A percentile compares a stretch with the other conserved stretches of the same genome.
These are phyloP conservation scores for Rhynchospora breviuscula DNA, from an alignment of 176 grass and related monocot species.

Conservation along the genomic window DNA sequence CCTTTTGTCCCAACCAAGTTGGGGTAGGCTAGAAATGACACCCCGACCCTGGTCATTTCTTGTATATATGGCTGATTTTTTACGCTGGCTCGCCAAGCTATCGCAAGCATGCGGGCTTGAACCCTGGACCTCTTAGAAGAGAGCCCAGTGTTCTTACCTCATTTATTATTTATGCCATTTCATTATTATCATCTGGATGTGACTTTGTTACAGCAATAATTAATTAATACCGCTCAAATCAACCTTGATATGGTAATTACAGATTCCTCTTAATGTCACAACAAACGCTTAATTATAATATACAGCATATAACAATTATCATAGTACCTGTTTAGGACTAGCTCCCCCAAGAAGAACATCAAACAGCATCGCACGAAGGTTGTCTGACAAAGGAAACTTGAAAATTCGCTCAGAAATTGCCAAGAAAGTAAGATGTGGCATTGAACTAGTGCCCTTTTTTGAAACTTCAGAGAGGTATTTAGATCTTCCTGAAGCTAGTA, in stretches of 20 bases:
- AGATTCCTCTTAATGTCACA: neutral
- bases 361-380: slow-evolving; percentile 88
- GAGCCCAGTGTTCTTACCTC: too few relatives aligned
- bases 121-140: too few relatives aligned
- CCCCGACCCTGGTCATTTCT: too few relatives aligned
- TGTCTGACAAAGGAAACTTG: slow-evolving; percentile 82
- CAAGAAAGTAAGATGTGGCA: slow-evolving; percentile 58
- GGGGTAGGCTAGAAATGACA: too few relatives aligned
- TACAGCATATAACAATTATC: neutral
- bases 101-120: too few relatives aligned
- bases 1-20: too few relatives aligned
- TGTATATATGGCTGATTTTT: too few relatives aligned
- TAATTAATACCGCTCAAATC: neutral
- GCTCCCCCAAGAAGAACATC: slow-evolving; percentile 98
- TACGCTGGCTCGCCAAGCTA: too few relatives aligned
- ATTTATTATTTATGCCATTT: neutral
- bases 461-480: slow-evolving; percentile 56
- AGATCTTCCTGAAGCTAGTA: slow-evolving; percentile 60
- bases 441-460: slow-evolving; percentile 43
- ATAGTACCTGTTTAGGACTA: slow-evolving; percentile 91
- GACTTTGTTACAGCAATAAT: neutral
- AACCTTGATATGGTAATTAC: neutral
- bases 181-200: neutral
- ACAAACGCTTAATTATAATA: neutral
- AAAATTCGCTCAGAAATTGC: slow-evolving; percentile 79